Evolutionary conservation across 2,329 filamentous ascomycete species (phyloP).

Genomic region (Aspergillus caelatus): DNA sequence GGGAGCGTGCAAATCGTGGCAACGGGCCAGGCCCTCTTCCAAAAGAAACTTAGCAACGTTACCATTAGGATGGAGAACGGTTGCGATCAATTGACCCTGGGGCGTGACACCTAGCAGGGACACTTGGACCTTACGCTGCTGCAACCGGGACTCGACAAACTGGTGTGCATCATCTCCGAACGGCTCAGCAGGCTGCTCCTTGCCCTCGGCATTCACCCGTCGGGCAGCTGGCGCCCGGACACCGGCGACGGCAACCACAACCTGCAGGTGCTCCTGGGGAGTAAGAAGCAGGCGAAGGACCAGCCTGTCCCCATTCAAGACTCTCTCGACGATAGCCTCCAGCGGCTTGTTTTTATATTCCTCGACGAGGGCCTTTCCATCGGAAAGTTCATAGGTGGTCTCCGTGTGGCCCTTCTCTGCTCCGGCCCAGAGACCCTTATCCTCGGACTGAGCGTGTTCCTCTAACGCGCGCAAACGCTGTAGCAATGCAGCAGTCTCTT

Average conservation of each 20-base stretch:
- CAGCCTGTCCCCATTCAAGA: slow-evolving; percentile 87
- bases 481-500: slow-evolving; percentile 70
- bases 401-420: slow-evolving; percentile 67
- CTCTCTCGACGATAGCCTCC: slow-evolving; percentile 84
- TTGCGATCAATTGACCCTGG: slow-evolving; percentile 87
- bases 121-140: slow-evolving; percentile 83
- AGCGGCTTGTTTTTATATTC: slow-evolving; percentile 83
- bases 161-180: slow-evolving; percentile 84
- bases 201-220: slow-evolving; percentile 76
- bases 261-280: slow-evolving; percentile 83
- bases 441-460: slow-evolving; percentile 73
- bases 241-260: slow-evolving; percentile 85
- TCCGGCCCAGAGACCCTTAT: slow-evolving; percentile 78
- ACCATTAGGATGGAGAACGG: slow-evolving; percentile 82
- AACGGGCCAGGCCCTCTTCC: slow-evolving; percentile 84
- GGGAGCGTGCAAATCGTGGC: slow-evolving; percentile 94
- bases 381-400: slow-evolving; percentile 77
- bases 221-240: slow-evolving; percentile 89
- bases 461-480: slow-evolving; percentile 79
- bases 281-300: slow-evolving; percentile 79
- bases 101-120: slow-evolving; percentile 84
- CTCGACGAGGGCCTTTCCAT: slow-evolving; percentile 74
- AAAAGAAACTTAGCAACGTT: slow-evolving; percentile 92
- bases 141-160: slow-evolving; percentile 82
- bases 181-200: slow-evolving; percentile 82